Base-by-base conservation (phyloP, 768 basidiomycete genomes). In the Boletus rufocinnamomeus region DNA sequence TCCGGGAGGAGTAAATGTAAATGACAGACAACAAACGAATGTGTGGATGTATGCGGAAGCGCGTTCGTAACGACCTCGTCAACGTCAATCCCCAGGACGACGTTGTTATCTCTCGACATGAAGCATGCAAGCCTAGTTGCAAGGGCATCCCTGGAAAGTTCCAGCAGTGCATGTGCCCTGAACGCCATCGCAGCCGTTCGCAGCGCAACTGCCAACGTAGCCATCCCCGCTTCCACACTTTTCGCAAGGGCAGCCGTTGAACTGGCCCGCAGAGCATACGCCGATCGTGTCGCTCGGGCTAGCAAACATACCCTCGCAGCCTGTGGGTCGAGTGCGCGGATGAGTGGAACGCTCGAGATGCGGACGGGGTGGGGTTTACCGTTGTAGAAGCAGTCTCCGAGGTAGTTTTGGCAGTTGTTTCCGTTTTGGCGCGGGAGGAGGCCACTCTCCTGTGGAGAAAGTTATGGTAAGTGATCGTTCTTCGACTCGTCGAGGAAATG, bases 341-440 rank as follows among this genome's bases (percentile, higher is more conserved):
- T 37, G 3, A 53, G 34, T 3, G 25, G 14, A 27, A 10, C 4
- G 14, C 5, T 8, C 17, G 10, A 28, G 34, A 16, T 35, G 35
- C 17, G 7, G 23, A 49, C 23, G 30, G 10, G 4, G 14, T 34
- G 21, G 21, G 11, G 21, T 17, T 35, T 54, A 56, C 56, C 40
- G 17, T 56, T 56, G 25, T n/a, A 10, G 53, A 37, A 37, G 40
- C 52, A 56, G 41, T 44, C 14, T n/a, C 56, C 41, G 16, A 35
- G 21, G 10, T 45, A 23, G n/a, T 56, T 3, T 16, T 41, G 30
- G 14, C 38, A 55, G 14, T 56, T 44, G 56, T 45, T 52, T 30
- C 27, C 30, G 7, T 8, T 27, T 41, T 30, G 50, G 11, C 21
- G 32, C 3, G 17, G 1, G 8, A 52, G 23, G 32, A 49, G 27